Evolutionary conservation across 108 stramenopile genomes (phyloP).

Genomic region (Nannochloropsis salina): DNA sequence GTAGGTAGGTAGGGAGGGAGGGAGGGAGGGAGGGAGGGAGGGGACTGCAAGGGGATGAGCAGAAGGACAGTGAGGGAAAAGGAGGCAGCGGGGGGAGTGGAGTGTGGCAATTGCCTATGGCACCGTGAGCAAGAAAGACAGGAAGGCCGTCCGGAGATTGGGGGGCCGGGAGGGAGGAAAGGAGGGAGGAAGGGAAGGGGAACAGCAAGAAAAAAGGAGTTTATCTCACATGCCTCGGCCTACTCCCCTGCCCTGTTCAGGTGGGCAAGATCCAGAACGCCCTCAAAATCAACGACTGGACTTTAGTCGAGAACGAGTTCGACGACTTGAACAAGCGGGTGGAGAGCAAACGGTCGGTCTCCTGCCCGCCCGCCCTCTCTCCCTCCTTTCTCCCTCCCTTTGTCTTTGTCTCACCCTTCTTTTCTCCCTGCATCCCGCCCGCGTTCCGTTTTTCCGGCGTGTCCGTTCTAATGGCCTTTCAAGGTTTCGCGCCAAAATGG

Average conservation of each 20-base stretch:
- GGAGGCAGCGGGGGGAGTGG: too few relatives aligned
- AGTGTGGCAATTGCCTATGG: not conserved
- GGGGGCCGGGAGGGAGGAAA: slow-evolving; percentile 31
- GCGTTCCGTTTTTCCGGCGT: not conserved
- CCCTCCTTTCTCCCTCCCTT: not conserved
- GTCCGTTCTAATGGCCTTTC: not conserved
- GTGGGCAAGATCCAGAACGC: slow-evolving; percentile 59
- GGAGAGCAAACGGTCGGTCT: not conserved
- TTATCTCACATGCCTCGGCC: not conserved
- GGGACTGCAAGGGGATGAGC: too few relatives aligned
- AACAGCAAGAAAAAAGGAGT: not conserved
- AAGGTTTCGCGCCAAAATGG: not conserved
- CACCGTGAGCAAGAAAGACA: slow-evolving; percentile 73
- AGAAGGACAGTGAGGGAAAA: too few relatives aligned
- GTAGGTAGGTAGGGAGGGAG: slow-evolving; percentile 32
- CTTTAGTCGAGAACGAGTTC: slow-evolving; percentile 32
- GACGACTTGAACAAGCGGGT: slow-evolving; percentile 27
- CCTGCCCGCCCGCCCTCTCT: not conserved
- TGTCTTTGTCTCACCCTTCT: too few relatives aligned
- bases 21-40: slow-evolving; percentile 10
- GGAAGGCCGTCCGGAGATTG: slow-evolving; percentile 66
- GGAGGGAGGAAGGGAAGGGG: not conserved
- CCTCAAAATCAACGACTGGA: slow-evolving; percentile 67
- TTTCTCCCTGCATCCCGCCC: not conserved
- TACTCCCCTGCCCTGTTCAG: not conserved